Evolutionary conservation across 2,329 filamentous ascomycete genomes (phyloP), one percentile per base, ranked within the genome.

Genomic region (Hypoxylon sp.): DNA sequence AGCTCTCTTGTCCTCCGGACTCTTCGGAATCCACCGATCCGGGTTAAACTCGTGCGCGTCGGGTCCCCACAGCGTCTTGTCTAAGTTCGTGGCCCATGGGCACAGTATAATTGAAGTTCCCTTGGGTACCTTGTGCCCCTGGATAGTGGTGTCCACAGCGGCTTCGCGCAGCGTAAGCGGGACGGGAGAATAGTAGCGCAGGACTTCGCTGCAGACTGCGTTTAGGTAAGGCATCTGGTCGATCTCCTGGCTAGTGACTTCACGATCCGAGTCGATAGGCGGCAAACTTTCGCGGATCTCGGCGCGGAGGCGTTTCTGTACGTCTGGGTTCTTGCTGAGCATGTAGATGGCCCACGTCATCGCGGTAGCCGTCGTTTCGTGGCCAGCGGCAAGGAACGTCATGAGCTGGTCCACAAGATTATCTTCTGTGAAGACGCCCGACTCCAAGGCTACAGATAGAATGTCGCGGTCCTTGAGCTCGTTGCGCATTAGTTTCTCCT

Each of bases 31-130:
- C 92, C 92, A 95, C 13, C 93, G 84, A 41, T 94, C 93, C 0
- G 94, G 94, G 60, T 92, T 87, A 83, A 98, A 98, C 50, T 87
- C 82, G 30, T 81, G 80, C 0, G 93, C 93, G 72, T 95, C 91
- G 0, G 84, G 78, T 0, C 94, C 94, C 94, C 94, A 98, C 9
- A 94, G 82, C 1, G 83, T 80, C 45, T 82, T 82, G 68, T 88
- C 88, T 25, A 87, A 87, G 82, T 98, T 97, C 75, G 90, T 86
- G 7, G 91, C 91, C 83, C 84, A 86, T 2, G 87, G 85, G 1
- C 84, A 79, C 17, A 97, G 79, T 65, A 92, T 83, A 49, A 97
- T 76, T 9, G 86, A 83, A 0, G 89, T 91, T 13, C 85, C 88
- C 67, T 89, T 88, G 2, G 90, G 90, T 3, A 93, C 81, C 38